phyloP scores from a whole-genome alignment of 129 eudicot species.

The Helianthus annuus region HanXRQr2.0-SUNRISE NC_035444.2:151768997-151769496 shows the following conservation, averaged over 20 bases:
- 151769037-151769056: conserved; percentile 10
- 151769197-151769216: no score
- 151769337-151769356: no score
- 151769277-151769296: no score
- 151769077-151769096: conserved; percentile 9
- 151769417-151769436: no score
- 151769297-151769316: neutral
- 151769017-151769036: conserved; percentile 21
- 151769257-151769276: neutral
- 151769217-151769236: neutral
- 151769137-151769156: neutral
- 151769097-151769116: conserved; percentile 28
- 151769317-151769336: no score
- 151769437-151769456: no score
- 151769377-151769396: no score
- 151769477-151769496: no score
- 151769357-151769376: no score
- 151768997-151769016: neutral
- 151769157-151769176: neutral
- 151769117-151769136: neutral
- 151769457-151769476: no score
- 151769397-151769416: no score
- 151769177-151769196: neutral
- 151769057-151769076: conserved; percentile 6
- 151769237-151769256: neutral